Conservation (phyloP, 2,329 filamentous ascomycete genomes). For the Alternaria brassicicola region DNA sequence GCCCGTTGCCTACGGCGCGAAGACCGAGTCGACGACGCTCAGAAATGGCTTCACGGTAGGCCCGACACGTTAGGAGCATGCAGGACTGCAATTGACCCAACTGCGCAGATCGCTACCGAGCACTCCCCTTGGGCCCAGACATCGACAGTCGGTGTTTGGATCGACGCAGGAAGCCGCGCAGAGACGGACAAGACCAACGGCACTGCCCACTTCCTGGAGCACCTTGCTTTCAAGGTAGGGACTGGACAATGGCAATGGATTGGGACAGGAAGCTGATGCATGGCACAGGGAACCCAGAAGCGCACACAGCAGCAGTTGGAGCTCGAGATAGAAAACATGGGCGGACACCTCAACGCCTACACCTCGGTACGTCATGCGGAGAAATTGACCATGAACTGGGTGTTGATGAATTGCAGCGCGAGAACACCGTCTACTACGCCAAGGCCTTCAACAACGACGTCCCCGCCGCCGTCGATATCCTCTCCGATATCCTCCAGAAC, state of each 20-base stretch:
- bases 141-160: slow-evolving; percentile 98
- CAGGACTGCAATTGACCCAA: slow-evolving; percentile 42
- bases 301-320: slow-evolving; percentile 96
- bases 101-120: slow-evolving; percentile 86
- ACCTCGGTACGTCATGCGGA: slow-evolving; percentile 75
- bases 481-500: slow-evolving; percentile 99
- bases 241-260: slow-evolving; percentile 5
- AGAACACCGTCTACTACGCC: slow-evolving; percentile 99
- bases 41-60: slow-evolving; percentile 95
- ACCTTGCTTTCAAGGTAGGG: slow-evolving; percentile 97
- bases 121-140: slow-evolving; percentile 98
- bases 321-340: slow-evolving; percentile 99
- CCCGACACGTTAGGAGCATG: slow-evolving; percentile 16
- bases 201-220: slow-evolving; percentile 99
- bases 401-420: slow-evolving; percentile 67
- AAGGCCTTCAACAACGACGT: slow-evolving; percentile 99
- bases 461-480: slow-evolving; percentile 94
- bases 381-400: slow-evolving; percentile 11
- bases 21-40: slow-evolving; percentile 94
- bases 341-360: slow-evolving; percentile 98
- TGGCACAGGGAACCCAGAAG: slow-evolving; percentile 80
- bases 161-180: slow-evolving; percentile 96
- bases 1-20: slow-evolving; percentile 73
- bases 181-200: slow-evolving; percentile 99
- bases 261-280: slow-evolving; percentile 32